Conservation (phyloP, 192 early-diverging fungal genomes). For the Powellomyces hirtus region DNA sequence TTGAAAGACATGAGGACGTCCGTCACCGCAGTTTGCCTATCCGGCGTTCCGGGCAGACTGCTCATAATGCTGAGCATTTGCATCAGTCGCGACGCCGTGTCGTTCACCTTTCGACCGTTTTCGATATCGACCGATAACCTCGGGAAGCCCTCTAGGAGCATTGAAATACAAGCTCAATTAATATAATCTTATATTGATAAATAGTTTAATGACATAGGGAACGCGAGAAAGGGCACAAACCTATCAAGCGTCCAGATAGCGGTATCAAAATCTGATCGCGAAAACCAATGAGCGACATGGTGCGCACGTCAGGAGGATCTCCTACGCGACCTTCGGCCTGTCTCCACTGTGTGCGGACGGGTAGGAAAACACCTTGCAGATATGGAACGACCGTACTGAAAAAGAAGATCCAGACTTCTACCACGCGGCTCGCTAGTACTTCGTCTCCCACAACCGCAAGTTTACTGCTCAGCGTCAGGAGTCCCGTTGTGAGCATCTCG, state of each 20-base stretch:
- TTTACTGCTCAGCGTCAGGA: conserved; percentile 65
- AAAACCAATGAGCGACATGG: conserved; percentile 61
- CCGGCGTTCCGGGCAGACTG: neutral
- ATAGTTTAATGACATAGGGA: too few species aligned
- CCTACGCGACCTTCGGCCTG: conserved; percentile 21
- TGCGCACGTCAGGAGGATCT: conserved; percentile 57
- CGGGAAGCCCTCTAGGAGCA: conserved; percentile 62
- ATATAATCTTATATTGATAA: too few species aligned
- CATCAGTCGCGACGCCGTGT: conserved; percentile 65
- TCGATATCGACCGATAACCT: conserved; percentile 65
- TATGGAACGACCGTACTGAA: conserved; percentile 81
- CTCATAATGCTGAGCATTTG: conserved; percentile 67
- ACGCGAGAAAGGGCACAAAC: conserved; percentile 47
- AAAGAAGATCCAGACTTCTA: conserved; percentile 78
- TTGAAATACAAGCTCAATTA: too few species aligned
- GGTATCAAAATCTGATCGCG: conserved; percentile 67
- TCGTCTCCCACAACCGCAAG: conserved; percentile 67
- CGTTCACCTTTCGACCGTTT: conserved; percentile 58
- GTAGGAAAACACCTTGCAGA: conserved; percentile 83
- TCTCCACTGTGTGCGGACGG: conserved; percentile 31
- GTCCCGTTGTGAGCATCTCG: conserved; percentile 59
- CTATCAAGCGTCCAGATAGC: conserved; percentile 55
- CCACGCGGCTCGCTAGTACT: conserved; percentile 61
- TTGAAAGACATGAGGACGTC: neutral
- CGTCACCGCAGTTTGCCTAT: neutral